Evolutionary conservation across 768 basidiomycete species (phyloP).

Genomic region (Mycena albidolilacea): DNA sequence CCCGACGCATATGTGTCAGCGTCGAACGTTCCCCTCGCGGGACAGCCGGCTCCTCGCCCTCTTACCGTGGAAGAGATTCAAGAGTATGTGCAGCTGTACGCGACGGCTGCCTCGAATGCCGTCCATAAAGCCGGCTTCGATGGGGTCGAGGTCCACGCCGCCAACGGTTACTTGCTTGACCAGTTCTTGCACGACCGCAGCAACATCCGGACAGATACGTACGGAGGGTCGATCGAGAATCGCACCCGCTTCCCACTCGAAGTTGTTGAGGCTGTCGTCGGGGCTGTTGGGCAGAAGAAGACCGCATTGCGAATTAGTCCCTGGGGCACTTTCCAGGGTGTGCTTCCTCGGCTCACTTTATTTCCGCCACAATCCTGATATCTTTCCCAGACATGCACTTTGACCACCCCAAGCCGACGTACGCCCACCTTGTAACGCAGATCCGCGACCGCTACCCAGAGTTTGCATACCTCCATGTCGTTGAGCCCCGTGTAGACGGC

Average conservation of each 20-base stretch:
- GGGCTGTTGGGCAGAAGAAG: slow-evolving; percentile 44
- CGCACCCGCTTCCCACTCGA: slow-evolving; percentile 2
- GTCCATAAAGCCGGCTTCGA: background rate
- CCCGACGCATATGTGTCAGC: background rate
- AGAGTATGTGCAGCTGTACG: background rate
- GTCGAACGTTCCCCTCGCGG: background rate
- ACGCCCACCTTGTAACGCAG: slow-evolving; percentile 60
- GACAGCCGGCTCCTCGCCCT: background rate
- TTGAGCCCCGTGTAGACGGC: slow-evolving; percentile 35
- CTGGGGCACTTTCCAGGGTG: slow-evolving; percentile 45
- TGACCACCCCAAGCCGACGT: slow-evolving; percentile 59
- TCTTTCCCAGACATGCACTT: slow-evolving; percentile 53
- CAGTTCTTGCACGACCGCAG: slow-evolving; percentile 5
- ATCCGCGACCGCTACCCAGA: slow-evolving; percentile 3
- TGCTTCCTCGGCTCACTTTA: background rate
- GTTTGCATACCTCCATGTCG: background rate
- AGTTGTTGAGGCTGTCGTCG: background rate
- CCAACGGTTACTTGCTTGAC: slow-evolving; percentile 48
- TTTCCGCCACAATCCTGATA: background rate
- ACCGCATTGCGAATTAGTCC: slow-evolving; percentile 61
- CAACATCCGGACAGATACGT: slow-evolving; percentile 1
- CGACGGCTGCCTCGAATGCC: background rate
- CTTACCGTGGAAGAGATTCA: background rate
- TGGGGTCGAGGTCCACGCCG: background rate
- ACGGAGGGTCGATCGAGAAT: slow-evolving; percentile 1